Base-by-base conservation (phyloP, 2,329 filamentous ascomycete genomes). In the Aureobasidium subglaciale region DNA sequence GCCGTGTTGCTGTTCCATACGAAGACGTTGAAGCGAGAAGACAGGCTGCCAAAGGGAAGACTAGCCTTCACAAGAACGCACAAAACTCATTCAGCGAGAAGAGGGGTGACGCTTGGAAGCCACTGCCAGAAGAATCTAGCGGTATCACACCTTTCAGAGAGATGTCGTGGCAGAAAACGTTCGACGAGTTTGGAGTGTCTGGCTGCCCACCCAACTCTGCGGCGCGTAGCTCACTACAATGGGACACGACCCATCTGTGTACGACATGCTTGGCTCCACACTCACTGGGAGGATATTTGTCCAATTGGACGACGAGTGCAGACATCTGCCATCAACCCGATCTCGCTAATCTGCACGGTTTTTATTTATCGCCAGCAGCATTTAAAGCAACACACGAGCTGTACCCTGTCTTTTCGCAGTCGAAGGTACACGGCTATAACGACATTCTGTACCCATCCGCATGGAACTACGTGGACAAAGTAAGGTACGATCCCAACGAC, bases 271-370 rank as follows among this genome's bases (percentile, higher is more conserved):
- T 77, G 2, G 71, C 73, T 6, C 79, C 80, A 0, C 86, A 91
- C 63, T 86, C 87, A 0, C 72, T 81, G 16, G 84, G 81, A 2
- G 82, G 83, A 20, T 87, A 88, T 63, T 71, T 90, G 5, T 73
- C 75, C 4, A 77, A 87, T 62, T 91, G 86, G 83, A 74, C 77
- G 1, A 66, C 77, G 8, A 81, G 85, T 5, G 78, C 83, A 5
- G 80, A 88, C 43, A 77, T 86, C 25, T 95, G 89, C 65, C 80
- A 86, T 58, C 88, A 93, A 64, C 86, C 89, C 1, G 89, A 93
- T 60, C 73, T 92, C 29, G 80, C 82, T 25, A 78, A 84, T 59
- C 75, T 92, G 1, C 88, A 92, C 63, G 86, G 87, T 38, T 83
- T 92, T 64, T 83, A 88, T 66, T 75, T 87, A 37, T 82, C 80